These are phyloP conservation scores for Polyporus tsugae DNA, from an alignment of 1,284 basidiomycete species.

Conservation along the genomic window DNA sequence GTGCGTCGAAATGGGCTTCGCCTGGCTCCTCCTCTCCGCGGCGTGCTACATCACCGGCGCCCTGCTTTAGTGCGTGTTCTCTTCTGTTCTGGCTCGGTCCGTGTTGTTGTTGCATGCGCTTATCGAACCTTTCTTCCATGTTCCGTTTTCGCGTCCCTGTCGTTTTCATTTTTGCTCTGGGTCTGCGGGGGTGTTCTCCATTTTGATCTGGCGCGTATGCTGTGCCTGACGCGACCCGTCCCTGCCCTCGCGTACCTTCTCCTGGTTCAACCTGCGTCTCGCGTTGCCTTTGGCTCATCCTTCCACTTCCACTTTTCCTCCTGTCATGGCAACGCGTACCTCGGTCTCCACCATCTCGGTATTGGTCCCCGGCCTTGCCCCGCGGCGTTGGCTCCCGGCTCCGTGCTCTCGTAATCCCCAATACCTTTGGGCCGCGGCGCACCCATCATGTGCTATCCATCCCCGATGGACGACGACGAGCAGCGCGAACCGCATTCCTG, in stretches of 20 bases:
- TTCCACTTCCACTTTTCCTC: not conserved
- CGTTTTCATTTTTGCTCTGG: not conserved
- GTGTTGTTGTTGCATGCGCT: conserved; percentile 11
- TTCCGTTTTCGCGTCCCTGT: not conserved
- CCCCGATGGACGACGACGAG: not conserved
- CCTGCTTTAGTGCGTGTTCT: conserved; percentile 76
- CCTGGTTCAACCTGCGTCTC: not conserved
- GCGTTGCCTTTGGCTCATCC: not conserved
- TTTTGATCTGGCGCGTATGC: not conserved
- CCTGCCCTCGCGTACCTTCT: conserved; percentile 1
- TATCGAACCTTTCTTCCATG: conserved; percentile 12
- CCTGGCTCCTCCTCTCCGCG: conserved; percentile 75
- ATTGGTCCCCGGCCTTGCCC: conserved; percentile 1
- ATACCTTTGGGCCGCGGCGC: not conserved
- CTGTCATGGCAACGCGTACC: not conserved
- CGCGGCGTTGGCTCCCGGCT: conserved; percentile 3
- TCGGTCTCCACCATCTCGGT: conserved; percentile 2
- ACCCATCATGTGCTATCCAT: not conserved
- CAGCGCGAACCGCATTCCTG: conserved; percentile 86
- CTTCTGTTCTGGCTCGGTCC: not conserved
- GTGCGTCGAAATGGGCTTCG: conserved; percentile 70
- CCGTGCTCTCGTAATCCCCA: not conserved
- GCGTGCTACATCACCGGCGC: conserved; percentile 80
- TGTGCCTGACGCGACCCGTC: not conserved
- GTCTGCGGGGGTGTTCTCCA: not conserved